These are phyloP conservation scores for Teunomyces stri DNA, from an alignment of 805 yeast species.

Conservation along the genomic window DNA sequence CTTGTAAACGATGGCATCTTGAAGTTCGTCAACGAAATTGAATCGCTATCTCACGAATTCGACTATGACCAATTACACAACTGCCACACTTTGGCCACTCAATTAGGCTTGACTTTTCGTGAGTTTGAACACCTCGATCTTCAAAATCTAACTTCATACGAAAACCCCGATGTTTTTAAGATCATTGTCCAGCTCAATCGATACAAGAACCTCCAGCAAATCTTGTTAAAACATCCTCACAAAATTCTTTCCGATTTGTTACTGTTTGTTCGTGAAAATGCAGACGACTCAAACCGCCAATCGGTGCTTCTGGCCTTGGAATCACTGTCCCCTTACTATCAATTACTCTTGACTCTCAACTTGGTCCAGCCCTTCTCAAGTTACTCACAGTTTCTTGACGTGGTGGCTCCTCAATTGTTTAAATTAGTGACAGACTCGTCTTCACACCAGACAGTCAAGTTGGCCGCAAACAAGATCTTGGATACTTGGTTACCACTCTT, in stretches of 20 bases:
- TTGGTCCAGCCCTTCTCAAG: not conserved
- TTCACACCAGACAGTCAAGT: not conserved
- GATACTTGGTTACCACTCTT: slow-evolving; percentile 5
- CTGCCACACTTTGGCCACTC: slow-evolving; percentile 15
- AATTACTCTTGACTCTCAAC: slow-evolving; percentile 6
- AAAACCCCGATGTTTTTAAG: slow-evolving; percentile 13
- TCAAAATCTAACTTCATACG: slow-evolving; percentile 4
- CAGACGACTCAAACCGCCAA: slow-evolving; percentile 2
- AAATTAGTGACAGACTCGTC: not conserved
- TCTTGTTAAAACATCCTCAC: slow-evolving; percentile 15
- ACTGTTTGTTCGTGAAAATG: slow-evolving; percentile 4
- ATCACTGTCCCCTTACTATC: slow-evolving; percentile 4
- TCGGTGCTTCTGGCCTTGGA: not conserved
- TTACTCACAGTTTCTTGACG: slow-evolving; percentile 4
- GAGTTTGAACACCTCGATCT: slow-evolving; percentile 15
- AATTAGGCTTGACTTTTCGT: slow-evolving; percentile 16
- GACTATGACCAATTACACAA: slow-evolving; percentile 14
- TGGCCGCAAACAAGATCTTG: slow-evolving; percentile 7
- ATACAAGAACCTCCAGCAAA: slow-evolving; percentile 18
- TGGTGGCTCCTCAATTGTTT: slow-evolving; percentile 5
- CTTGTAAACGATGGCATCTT: slow-evolving; percentile 16
- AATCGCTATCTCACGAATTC: slow-evolving; percentile 19
- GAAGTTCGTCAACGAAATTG: slow-evolving; percentile 20
- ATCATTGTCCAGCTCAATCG: slow-evolving; percentile 23
- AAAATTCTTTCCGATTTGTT: slow-evolving; percentile 7